Percentiles rank a stretch among this genome's conserved stretches.
These are phyloP conservation scores for Laguncularia racemosa DNA, from an alignment of 345 rosid genomes.

Conservation along the genomic window DNA sequence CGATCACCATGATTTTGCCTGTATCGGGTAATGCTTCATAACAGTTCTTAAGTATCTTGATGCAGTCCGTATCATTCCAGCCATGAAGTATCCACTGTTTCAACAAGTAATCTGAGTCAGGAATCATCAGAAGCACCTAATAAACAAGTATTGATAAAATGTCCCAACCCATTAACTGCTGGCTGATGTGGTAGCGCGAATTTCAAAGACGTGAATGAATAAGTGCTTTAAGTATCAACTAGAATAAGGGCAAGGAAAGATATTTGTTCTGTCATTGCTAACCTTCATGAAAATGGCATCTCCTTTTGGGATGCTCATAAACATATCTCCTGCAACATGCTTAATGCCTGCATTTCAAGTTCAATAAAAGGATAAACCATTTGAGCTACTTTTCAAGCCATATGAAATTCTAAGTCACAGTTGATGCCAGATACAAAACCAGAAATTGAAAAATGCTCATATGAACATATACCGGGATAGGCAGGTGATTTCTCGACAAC, in stretches of 20 bases:
- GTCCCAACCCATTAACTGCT: neutral
- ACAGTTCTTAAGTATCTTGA: slow-evolving; percentile 42
- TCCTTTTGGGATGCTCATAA: slow-evolving; percentile 39
- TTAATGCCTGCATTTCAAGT: slow-evolving; percentile 20
- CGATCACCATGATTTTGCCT: slow-evolving; percentile 40
- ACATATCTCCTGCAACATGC: slow-evolving; percentile 40
- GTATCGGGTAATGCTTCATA: slow-evolving; percentile 24
- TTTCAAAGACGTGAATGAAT: no score
- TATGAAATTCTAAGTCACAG: neutral
- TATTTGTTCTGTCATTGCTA: neutral
- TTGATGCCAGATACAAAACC: neutral
- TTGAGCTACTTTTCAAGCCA: neutral
- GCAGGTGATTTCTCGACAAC: slow-evolving; percentile 21
- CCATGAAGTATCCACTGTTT: slow-evolving; percentile 40
- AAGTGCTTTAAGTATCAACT: neutral
- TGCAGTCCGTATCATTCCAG: slow-evolving; percentile 30
- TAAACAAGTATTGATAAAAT: no score
- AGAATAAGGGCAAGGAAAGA: neutral
- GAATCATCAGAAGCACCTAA: no score
- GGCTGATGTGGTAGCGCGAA: no score
- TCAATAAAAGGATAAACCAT: neutral
- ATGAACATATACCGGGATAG: slow-evolving; percentile 21
- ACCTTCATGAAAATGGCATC: slow-evolving; percentile 76
- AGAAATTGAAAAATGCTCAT: neutral
- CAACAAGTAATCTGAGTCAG: neutral